Base-by-base conservation (phyloP, 495 filamentous ascomycete species). In the Sabuloglossum arenarium region DNA sequence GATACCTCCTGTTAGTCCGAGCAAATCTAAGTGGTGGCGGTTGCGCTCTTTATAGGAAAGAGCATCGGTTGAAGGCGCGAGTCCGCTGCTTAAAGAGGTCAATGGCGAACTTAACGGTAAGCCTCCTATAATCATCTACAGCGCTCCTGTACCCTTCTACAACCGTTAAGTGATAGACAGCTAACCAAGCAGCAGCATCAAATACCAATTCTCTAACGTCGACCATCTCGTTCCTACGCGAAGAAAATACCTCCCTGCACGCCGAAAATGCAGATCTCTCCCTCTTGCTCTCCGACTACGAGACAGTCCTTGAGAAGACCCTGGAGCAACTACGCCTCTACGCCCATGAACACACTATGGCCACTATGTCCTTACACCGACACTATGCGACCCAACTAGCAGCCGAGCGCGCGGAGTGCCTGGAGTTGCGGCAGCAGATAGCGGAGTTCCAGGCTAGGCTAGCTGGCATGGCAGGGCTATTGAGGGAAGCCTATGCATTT, bases 261-360 rank as follows among this genome's bases (percentile, higher is more conserved):
- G 66, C 65, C 30, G 73, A 77, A 55, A 73, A 75, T 57, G 58
- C 64, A 23, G 71, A 74, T 55, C 77, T 79, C 57, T 70, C 67
- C 42, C 70, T 69, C 37, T 60, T 83, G n/a, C 70, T 81, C 29
- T 67, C 67, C 10, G 76, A 80, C 60, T 82, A 79, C 63, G 77
- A 80, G 54, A 62, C 68, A 55, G 69, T 66, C 1, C 69, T 83
- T 12, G 72, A 74, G 31, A 69, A 71, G 5, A 75, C 79, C 64
- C 73, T 79, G 19, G 75, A 80, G 43, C 76, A 78, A 59, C 75
- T 82, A 34, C 77, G 79, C 47, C 73, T 74, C 52, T 81, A 80
- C 63, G 76, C 74, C 57, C 77, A 75, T 61, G 73, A 74, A 63
- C 78, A 81, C 61, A 79, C 80, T 57, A 71, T 75, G 65, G 70